phyloP scores from a whole-genome alignment of 805 yeast genomes.

The Metschnikowia similis region DNA sequence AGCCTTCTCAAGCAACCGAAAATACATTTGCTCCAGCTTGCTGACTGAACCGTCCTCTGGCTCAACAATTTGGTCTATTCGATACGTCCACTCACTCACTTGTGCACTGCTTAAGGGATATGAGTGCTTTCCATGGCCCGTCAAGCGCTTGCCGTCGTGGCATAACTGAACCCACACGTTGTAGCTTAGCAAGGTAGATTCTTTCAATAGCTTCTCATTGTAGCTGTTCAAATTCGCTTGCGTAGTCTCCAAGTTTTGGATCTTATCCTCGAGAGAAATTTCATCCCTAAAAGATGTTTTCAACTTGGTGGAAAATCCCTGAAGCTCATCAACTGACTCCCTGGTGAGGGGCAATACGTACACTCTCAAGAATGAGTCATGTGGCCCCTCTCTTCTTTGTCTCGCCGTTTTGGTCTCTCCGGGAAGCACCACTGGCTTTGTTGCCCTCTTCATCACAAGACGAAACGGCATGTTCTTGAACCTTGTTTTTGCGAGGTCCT shows the following conservation, averaged over 20 bases:
- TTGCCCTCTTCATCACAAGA: constrained; percentile 21
- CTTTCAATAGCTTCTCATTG: constrained; percentile 18
- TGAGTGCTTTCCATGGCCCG: constrained; percentile 14
- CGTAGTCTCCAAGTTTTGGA: constrained; percentile 22
- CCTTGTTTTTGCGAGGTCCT: constrained; percentile 22
- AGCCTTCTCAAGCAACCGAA: constrained; percentile 9
- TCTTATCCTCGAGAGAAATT: constrained; percentile 21
- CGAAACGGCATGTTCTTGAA: constrained; percentile 23
- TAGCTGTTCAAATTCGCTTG: constrained; percentile 22
- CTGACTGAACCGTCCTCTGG: neutral
- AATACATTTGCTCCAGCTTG: constrained; percentile 9
- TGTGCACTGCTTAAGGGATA: constrained; percentile 22
- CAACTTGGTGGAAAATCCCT: constrained; percentile 23
- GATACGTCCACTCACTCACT: constrained; percentile 22
- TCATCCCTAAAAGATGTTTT: constrained; percentile 30
- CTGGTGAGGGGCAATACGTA: constrained; percentile 28
- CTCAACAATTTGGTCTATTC: constrained; percentile 8
- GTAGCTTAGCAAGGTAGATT: constrained; percentile 22
- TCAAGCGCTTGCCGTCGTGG: constrained; percentile 14
- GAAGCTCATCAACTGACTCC: constrained; percentile 21
- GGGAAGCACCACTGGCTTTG: neutral
- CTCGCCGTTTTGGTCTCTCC: neutral
- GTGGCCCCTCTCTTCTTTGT: neutral
- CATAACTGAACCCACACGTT: constrained; percentile 18
- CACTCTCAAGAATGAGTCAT: constrained; percentile 20